Evolutionary conservation across 176 grass and related monocot species (phyloP).

Genomic region (Musa beccarii): DNA sequence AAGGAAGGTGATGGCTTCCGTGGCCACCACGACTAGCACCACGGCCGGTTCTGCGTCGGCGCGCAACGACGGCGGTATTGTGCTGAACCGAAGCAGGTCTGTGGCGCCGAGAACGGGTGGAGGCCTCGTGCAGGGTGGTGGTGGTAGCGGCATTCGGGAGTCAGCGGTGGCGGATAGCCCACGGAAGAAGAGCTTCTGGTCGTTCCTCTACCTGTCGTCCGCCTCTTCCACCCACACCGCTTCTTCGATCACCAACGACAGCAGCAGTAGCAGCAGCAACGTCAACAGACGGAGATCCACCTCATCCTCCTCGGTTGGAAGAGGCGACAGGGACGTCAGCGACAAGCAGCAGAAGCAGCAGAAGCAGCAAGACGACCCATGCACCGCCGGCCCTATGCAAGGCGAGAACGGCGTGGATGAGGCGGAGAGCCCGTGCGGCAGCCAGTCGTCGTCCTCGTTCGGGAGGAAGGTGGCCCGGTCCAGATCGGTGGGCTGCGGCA

Average conservation of each 20-base stretch:
- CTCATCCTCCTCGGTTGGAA: conserved; percentile 23
- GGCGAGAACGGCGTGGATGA: conserved; percentile 31
- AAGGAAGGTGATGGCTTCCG: conserved; percentile 15
- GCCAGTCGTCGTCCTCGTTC: conserved; percentile 69
- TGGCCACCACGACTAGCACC: neutral
- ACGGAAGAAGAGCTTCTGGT: conserved; percentile 98
- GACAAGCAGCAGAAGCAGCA: conserved; percentile 8
- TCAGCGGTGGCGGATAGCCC: conserved; percentile 48
- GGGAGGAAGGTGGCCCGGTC: conserved; percentile 83
- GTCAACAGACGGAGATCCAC: conserved; percentile 31
- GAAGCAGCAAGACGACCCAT: neutral
- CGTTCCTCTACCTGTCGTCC: conserved; percentile 65
- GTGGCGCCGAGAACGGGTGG: conserved; percentile 56
- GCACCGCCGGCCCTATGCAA: neutral
- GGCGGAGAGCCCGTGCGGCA: conserved; percentile 57
- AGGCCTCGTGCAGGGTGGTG: neutral
- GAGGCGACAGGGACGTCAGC: neutral
- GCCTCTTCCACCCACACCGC: conserved; percentile 26
- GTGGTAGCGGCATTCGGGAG: conserved; percentile 3
- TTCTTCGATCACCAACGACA: conserved; percentile 25
- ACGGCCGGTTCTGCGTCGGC: neutral
- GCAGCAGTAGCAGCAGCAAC: conserved; percentile 16
- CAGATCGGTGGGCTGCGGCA: conserved; percentile 86
- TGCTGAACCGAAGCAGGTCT: conserved; percentile 71
- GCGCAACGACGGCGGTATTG: neutral